A percentile compares a stretch with the other conserved stretches of the same genome.
Evolutionary conservation across 352 stramenopile species (phyloP).

Genomic region (Globisporangium rhizosaccharum): DNA sequence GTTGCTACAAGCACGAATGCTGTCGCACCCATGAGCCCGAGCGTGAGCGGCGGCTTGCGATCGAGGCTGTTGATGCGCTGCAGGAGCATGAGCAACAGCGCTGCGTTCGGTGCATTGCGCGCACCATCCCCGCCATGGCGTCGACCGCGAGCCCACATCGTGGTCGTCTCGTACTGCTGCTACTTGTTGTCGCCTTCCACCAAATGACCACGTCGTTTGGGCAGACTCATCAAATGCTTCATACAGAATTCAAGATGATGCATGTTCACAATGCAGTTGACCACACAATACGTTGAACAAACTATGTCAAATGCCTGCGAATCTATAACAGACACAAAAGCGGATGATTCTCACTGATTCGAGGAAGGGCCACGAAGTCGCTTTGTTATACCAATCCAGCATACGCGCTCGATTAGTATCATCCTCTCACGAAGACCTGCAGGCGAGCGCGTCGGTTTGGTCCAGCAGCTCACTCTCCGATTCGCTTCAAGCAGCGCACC

Average conservation of each 20-base stretch:
- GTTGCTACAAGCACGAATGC: not conserved
- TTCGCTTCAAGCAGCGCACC: constrained; percentile 5
- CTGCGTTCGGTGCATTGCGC: constrained; percentile 15
- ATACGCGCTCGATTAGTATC: not conserved
- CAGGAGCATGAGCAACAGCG: constrained; percentile 31
- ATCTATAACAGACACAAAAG: too few relatives aligned
- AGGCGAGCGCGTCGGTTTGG: too few relatives aligned
- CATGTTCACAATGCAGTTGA: not conserved
- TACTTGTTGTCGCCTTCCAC: not conserved
- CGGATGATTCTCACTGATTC: not conserved
- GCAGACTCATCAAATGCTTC: not conserved
- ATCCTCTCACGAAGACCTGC: too few relatives aligned
- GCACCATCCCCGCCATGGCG: not conserved
- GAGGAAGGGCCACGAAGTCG: not conserved
- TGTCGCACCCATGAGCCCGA: constrained; percentile 33
- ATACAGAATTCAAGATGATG: not conserved
- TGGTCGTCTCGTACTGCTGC: not conserved
- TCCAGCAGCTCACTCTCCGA: constrained; percentile 4
- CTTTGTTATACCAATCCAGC: not conserved
- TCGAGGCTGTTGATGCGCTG: constrained; percentile 50
- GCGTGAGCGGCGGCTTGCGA: constrained; percentile 51
- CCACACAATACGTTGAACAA: not conserved
- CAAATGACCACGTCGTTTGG: not conserved
- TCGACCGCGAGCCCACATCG: constrained; percentile 4
- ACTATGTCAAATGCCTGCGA: too few relatives aligned